Evolutionary conservation across 2,329 filamentous ascomycete genomes (phyloP).

Genomic region (Xylariaceae sp.): DNA sequence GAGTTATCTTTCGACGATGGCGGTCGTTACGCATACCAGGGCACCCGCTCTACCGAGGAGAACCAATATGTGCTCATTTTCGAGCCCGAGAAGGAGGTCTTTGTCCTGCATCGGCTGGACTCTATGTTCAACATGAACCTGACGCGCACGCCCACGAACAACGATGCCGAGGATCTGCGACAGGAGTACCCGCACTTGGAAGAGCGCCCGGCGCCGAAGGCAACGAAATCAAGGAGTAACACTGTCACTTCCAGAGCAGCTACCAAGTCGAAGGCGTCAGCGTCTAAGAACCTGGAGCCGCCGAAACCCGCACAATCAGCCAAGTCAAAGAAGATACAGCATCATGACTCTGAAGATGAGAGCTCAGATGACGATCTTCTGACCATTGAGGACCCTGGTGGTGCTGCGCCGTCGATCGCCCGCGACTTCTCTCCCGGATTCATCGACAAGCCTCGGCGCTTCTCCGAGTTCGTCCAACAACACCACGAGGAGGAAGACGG

Average conservation of each 20-base stretch:
- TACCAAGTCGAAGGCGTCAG: slow-evolving; percentile 27
- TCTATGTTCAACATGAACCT: slow-evolving; percentile 87
- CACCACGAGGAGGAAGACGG: slow-evolving; percentile 34
- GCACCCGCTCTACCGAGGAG: slow-evolving; percentile 51
- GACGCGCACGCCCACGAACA: slow-evolving; percentile 60
- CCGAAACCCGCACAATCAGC: slow-evolving; percentile 22
- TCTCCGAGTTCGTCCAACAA: slow-evolving; percentile 49
- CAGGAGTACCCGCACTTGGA: slow-evolving; percentile 63
- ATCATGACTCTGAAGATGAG: slow-evolving; percentile 39
- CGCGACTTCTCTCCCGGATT: slow-evolving; percentile 47
- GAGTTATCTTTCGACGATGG: slow-evolving; percentile 53
- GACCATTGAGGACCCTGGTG: slow-evolving; percentile 56
- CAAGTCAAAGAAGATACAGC: slow-evolving; percentile 18
- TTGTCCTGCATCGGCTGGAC: slow-evolving; percentile 75
- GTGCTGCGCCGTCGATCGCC: slow-evolving; percentile 34
- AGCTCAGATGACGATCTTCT: slow-evolving; percentile 54
- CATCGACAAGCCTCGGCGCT: slow-evolving; percentile 40
- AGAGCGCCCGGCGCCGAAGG: slow-evolving; percentile 24
- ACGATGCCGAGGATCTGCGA: slow-evolving; percentile 57
- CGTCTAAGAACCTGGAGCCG: slow-evolving; percentile 21
- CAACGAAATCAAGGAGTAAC: slow-evolving; percentile 11
- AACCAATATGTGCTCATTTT: slow-evolving; percentile 67
- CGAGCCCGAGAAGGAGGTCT: slow-evolving; percentile 66
- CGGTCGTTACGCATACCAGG: slow-evolving; percentile 56
- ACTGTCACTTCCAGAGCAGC: slow-evolving; percentile 22